Evolutionary conservation across 2,329 filamentous ascomycete species (phyloP), one percentile per base, ranked within the genome.

Genomic region (Aurifilum marmelostoma): DNA sequence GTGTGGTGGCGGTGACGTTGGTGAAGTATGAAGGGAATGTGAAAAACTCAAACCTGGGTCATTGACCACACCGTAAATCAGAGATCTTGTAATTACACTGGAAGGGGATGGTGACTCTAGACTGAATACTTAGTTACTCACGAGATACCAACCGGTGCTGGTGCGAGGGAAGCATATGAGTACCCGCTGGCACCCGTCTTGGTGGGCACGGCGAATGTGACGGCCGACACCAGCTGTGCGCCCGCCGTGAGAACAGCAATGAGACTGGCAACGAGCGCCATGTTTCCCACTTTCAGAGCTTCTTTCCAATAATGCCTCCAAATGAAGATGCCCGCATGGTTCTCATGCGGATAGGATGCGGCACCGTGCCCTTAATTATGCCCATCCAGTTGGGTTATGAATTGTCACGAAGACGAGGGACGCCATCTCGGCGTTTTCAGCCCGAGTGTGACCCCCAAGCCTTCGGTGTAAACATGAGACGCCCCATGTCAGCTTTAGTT

Each of bases 21-120:
- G 79, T 82, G 71, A 87, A 82, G 74, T 88, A 88, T 0, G 79
- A 81, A 0, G 86, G 86, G 65, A 85, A 88, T 0, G 84, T 79
- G 71, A 88, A 88, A 76, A 88, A 88, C 65, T 88, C 85, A 66
- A 86, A 82, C 1, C 83, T 84, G 59, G 59, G 2, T 21, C 2
- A n/a, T n/a, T 24, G 39, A 16, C 29, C 14, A 52, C 43, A 65
- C 32, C 54, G n/a, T 14, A 9, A 16, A 24, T 8, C 21, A 34
- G 43, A 47, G 3, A 6, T 24, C 2, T 41, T 29, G 24, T 29
- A 32, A 12, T 3, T 5, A 61, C n/a, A n/a, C n/a, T n/a, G 11
- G 18, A 1, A 62, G 21, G 34, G 34, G 8, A 34, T 4, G 34
- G 34, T 8, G 4, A 8, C 8, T 34, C 4, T 4, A 34, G 34